These are phyloP conservation scores for Amylostereum chailletii DNA, from an alignment of 1,284 basidiomycete species.

Conservation along the genomic window DNA sequence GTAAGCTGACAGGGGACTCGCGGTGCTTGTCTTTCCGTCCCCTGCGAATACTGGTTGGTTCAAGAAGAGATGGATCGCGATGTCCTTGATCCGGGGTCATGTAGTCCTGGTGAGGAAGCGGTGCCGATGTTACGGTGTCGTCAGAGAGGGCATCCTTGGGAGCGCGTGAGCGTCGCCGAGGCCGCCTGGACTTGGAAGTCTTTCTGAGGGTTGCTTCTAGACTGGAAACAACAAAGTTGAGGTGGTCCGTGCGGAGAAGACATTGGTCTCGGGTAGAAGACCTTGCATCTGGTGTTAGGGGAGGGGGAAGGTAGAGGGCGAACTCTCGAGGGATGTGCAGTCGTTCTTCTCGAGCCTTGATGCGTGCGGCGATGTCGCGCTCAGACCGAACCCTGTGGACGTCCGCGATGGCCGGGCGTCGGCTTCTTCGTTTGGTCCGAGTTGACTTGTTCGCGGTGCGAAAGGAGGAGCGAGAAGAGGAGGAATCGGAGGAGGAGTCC, in stretches of 20 bases:
- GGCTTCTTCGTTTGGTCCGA: conserved; percentile 32
- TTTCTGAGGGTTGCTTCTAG: conserved; percentile 46
- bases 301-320: conserved; percentile 47
- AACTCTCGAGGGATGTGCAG: conserved; percentile 58
- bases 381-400: conserved; percentile 45
- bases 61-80: background rate
- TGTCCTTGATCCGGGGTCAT: background rate
- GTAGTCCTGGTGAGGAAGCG: conserved; percentile 1
- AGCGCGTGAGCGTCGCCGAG: conserved; percentile 16
- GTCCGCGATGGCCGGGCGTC: conserved; percentile 36
- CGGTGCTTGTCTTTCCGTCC: conserved; percentile 29
- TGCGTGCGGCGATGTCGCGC: conserved; percentile 45
- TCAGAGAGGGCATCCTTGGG: conserved; percentile 6
- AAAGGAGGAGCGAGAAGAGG: conserved; percentile 30
- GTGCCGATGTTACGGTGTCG: background rate
- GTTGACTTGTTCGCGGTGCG: conserved; percentile 21
- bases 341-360: conserved; percentile 52
- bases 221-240: conserved; percentile 45
- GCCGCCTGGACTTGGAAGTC: conserved; percentile 15
- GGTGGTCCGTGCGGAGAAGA: conserved; percentile 46
- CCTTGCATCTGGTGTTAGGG: conserved; percentile 13
- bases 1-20: background rate
- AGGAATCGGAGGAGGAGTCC: conserved; percentile 33
- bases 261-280: conserved; percentile 20
- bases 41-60: conserved; percentile 13